Conservation (phyloP, 768 basidiomycete genomes). For the Coprinopsis cinerea region DNA sequence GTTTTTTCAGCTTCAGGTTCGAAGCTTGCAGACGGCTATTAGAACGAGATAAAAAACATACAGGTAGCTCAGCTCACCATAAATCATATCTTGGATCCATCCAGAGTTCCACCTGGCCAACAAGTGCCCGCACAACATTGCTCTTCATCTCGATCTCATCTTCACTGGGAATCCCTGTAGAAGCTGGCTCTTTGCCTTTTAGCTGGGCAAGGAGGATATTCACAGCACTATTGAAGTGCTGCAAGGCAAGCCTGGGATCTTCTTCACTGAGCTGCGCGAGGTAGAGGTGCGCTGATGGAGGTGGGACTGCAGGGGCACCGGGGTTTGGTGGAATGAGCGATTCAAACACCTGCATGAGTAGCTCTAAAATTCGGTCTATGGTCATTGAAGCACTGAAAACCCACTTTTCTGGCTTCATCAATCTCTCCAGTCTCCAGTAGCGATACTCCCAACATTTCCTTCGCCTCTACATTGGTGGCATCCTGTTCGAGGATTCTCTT, state of each 20-base stretch:
- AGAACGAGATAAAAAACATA: background rate
- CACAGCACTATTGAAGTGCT: constrained; percentile 77
- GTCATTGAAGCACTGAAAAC: background rate
- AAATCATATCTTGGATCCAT: constrained; percentile 89
- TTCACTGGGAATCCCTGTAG: constrained; percentile 27
- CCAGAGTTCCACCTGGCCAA: constrained; percentile 93
- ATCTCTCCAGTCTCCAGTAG: constrained; percentile 77
- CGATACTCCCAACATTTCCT: constrained; percentile 75
- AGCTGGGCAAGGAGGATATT: constrained; percentile 61
- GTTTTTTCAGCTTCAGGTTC: constrained; percentile 76
- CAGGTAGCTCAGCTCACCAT: constrained; percentile 50
- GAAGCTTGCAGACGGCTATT: constrained; percentile 43
- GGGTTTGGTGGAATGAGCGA: constrained; percentile 55
- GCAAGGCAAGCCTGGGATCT: constrained; percentile 66
- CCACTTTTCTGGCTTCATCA: constrained; percentile 63
- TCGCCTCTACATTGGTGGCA: constrained; percentile 58
- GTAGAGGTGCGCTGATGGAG: constrained; percentile 81
- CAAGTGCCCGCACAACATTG: constrained; percentile 71
- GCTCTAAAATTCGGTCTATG: constrained; percentile 1
- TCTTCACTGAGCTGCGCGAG: constrained; percentile 81
- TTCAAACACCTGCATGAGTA: constrained; percentile 50
- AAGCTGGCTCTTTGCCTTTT: constrained; percentile 66
- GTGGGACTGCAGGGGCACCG: constrained; percentile 53
- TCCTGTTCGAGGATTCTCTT: constrained; percentile 62
- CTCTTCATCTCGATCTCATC: constrained; percentile 57